Evolutionary conservation across 768 basidiomycete genomes (phyloP).

Genomic region (Leccinum ochraceum): DNA sequence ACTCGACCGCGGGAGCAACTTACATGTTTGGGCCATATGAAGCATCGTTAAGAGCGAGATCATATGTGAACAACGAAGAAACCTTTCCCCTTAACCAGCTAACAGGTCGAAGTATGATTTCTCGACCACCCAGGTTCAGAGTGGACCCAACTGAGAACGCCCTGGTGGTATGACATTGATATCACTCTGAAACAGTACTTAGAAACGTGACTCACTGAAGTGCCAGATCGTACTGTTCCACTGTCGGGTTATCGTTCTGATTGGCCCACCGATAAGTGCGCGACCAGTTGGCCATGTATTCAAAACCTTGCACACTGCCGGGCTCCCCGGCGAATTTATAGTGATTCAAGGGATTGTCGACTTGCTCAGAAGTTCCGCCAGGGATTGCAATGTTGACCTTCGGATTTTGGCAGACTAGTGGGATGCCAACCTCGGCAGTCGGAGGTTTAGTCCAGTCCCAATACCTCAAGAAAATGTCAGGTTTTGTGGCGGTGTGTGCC

Average conservation of each 20-base stretch:
- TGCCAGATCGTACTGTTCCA: constrained; percentile 17
- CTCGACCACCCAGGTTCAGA: too few species aligned
- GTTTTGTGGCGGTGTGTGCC: background rate
- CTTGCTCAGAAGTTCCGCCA: background rate
- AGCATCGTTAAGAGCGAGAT: constrained; percentile 8
- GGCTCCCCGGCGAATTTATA: constrained; percentile 8
- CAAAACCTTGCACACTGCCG: background rate
- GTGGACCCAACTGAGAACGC: too few species aligned
- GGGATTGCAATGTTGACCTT: background rate
- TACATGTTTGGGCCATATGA: constrained; percentile 21
- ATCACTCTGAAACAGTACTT: too few species aligned
- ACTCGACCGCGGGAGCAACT: background rate
- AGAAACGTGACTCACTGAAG: constrained; percentile 8
- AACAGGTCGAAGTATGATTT: too few species aligned
- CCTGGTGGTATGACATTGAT: background rate
- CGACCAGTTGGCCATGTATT: constrained; percentile 12
- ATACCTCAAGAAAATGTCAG: constrained; percentile 6
- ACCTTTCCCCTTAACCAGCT: constrained; percentile 21
- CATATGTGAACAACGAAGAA: constrained; percentile 17
- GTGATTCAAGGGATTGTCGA: constrained; percentile 19
- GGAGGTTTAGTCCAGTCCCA: constrained; percentile 27
- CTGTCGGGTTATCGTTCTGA: background rate
- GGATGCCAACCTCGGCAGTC: constrained; percentile 10
- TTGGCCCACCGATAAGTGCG: constrained; percentile 22
- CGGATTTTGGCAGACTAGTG: constrained; percentile 3